Evolutionary conservation across 2,329 filamentous ascomycete genomes (phyloP).

Genomic region (Tetracladium maxilliforme): DNA sequence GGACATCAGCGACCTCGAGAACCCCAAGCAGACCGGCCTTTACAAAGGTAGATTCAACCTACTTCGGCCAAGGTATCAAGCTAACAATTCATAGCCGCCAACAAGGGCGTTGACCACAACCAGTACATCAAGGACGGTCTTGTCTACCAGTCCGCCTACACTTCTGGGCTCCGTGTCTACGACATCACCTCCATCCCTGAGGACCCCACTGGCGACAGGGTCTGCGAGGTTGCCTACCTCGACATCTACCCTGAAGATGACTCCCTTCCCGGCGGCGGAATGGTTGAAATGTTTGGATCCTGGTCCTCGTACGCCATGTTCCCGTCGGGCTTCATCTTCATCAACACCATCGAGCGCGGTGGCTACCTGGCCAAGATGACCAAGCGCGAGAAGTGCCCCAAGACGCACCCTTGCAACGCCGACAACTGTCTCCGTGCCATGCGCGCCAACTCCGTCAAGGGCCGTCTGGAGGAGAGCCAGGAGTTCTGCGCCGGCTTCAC

Average conservation of each 20-base stretch:
- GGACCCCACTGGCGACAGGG: constrained; percentile 22
- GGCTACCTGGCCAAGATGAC: constrained; percentile 18
- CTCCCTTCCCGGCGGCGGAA: constrained; percentile 21
- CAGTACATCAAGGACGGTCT: constrained; percentile 26
- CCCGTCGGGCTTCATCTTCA: constrained; percentile 21
- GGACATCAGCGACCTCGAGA: constrained; percentile 24
- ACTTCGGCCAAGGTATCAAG: constrained; percentile 2
- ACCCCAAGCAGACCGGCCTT: constrained; percentile 23
- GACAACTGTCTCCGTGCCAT: constrained; percentile 23
- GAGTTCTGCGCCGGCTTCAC: constrained; percentile 16
- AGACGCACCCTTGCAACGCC: constrained; percentile 18
- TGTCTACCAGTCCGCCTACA: constrained; percentile 18
- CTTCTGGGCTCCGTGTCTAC: constrained; percentile 13
- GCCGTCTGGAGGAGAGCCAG: constrained; percentile 15
- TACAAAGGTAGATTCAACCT: constrained; percentile 18
- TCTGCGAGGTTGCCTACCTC: constrained; percentile 26
- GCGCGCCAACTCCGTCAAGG: constrained; percentile 16
- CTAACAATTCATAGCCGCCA: constrained; percentile 1
- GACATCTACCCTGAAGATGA: constrained; percentile 27
- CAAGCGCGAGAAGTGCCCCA: no score
- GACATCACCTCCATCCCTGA: constrained; percentile 19
- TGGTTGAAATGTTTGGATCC: constrained; percentile 23
- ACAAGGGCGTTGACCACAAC: constrained; percentile 26
- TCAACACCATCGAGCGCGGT: constrained; percentile 32
- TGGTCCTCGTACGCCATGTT: constrained; percentile 24